These are phyloP conservation scores for Ceratocystis harringtonii DNA, from an alignment of 2,329 filamentous ascomycete genomes.

Conservation along the genomic window DNA sequence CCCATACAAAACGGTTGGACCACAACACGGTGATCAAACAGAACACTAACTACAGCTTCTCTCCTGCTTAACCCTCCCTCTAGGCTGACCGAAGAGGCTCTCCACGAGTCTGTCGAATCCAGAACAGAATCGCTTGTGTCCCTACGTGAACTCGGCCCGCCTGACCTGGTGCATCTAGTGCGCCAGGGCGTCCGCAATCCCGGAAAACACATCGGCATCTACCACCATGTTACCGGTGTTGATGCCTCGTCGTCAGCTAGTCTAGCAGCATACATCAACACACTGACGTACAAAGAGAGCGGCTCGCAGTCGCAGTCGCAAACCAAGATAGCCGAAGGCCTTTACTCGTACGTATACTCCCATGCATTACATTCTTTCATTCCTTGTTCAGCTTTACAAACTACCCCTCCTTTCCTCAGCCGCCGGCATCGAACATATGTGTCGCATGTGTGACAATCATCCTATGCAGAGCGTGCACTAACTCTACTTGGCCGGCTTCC, in stretches of 20 bases:
- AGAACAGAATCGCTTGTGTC: conserved; percentile 76
- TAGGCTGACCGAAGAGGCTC: conserved; percentile 85
- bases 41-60: conserved; percentile 17
- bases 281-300: conserved; percentile 68
- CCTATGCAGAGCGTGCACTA: neutral
- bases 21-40: neutral
- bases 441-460: too few relatives aligned
- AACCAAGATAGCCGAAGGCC: conserved; percentile 80
- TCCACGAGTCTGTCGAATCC: conserved; percentile 81
- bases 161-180: conserved; percentile 86
- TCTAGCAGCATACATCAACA: conserved; percentile 95
- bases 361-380: neutral
- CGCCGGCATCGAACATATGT: too few relatives aligned
- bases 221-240: conserved; percentile 94
- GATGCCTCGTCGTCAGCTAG: conserved; percentile 96
- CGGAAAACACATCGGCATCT: conserved; percentile 63
- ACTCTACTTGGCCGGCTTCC: neutral
- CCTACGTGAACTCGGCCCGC: conserved; percentile 84
- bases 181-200: conserved; percentile 51
- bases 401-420: too few relatives aligned
- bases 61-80: neutral
- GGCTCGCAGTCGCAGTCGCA: conserved; percentile 46
- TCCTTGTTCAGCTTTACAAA: neutral
- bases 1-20: neutral
- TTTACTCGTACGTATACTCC: conserved; percentile 61